phyloP scores from a whole-genome alignment of 306 rosid genomes.

The Ammopiptanthus mongolicus region DNA sequence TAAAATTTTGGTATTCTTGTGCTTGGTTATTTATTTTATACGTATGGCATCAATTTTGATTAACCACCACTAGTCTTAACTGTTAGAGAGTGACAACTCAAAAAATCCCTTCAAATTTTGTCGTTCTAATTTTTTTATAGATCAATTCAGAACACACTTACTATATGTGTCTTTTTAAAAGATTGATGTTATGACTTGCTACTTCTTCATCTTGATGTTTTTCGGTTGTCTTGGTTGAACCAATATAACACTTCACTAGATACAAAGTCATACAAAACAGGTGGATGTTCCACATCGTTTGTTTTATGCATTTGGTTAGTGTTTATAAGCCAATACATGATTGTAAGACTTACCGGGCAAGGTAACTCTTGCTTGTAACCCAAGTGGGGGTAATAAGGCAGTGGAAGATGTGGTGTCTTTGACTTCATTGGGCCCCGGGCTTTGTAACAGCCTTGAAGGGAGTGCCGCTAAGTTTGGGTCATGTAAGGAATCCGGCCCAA shows the following conservation, averaged over 20 bases:
- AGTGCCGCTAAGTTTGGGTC: not conserved
- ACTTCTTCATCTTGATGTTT: too few relatives aligned
- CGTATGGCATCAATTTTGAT: not conserved
- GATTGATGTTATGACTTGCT: not conserved
- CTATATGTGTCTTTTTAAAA: not conserved
- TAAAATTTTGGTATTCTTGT: not conserved
- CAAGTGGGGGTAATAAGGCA: not conserved
- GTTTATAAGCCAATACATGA: not conserved
- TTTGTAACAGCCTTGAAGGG: not conserved
- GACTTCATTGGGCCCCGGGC: not conserved
- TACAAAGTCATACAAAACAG: too few relatives aligned
- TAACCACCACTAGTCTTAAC: not conserved
- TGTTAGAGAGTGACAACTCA: not conserved
- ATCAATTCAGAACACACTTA: not conserved
- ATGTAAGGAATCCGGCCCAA: too few relatives aligned
- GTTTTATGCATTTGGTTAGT: not conserved
- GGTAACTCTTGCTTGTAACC: not conserved
- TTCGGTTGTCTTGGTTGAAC: too few relatives aligned
- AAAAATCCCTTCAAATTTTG: not conserved
- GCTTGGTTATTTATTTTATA: not conserved
- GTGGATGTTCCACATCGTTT: not conserved
- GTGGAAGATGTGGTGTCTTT: not conserved
- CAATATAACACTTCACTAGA: too few relatives aligned
- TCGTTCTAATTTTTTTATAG: not conserved
- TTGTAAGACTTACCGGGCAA: too few relatives aligned